These are phyloP conservation scores for Stentor roeselii DNA, from an alignment of 73 alveolate species.

Conservation along the genomic window DNA sequence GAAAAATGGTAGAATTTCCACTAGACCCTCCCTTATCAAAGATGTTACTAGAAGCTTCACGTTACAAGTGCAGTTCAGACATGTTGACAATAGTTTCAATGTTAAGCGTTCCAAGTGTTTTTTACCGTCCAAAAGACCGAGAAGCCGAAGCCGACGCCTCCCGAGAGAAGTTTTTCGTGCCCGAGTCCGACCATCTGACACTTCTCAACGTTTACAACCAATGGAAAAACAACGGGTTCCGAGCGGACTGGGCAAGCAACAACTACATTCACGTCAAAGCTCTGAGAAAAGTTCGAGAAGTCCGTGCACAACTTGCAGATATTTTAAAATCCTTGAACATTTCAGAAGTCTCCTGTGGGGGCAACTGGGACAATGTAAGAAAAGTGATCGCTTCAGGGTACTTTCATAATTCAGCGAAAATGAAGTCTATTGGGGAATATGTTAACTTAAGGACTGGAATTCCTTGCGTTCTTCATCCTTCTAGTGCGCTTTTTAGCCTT, in stretches of 20 bases:
- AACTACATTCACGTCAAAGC: slow-evolving; percentile 96
- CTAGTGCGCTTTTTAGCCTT: slow-evolving; percentile 97
- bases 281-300: slow-evolving; percentile 91
- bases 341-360: slow-evolving; percentile 80
- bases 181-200: slow-evolving; percentile 99
- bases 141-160: slow-evolving; percentile 99
- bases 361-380: slow-evolving; percentile 97
- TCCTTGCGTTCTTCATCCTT: slow-evolving; percentile 98
- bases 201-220: slow-evolving; percentile 97
- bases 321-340: slow-evolving; percentile 87
- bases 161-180: slow-evolving; percentile 99
- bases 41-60: slow-evolving; percentile 93
- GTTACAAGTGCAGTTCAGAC: slow-evolving; percentile 78
- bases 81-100: slow-evolving; percentile 97
- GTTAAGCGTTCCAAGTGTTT: slow-evolving; percentile 97
- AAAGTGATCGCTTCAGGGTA: slow-evolving; percentile 99
- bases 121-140: slow-evolving; percentile 97
- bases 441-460: slow-evolving; percentile 98
- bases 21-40: slow-evolving; percentile 98
- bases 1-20: slow-evolving; percentile 99
- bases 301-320: slow-evolving; percentile 82
- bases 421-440: slow-evolving; percentile 98
- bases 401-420: slow-evolving; percentile 99
- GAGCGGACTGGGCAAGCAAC: slow-evolving; percentile 96
- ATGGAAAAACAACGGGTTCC: slow-evolving; percentile 84